Conservation (phyloP, 1,139 yeast genomes). For the Blastobotrys petasosporus region DNA sequence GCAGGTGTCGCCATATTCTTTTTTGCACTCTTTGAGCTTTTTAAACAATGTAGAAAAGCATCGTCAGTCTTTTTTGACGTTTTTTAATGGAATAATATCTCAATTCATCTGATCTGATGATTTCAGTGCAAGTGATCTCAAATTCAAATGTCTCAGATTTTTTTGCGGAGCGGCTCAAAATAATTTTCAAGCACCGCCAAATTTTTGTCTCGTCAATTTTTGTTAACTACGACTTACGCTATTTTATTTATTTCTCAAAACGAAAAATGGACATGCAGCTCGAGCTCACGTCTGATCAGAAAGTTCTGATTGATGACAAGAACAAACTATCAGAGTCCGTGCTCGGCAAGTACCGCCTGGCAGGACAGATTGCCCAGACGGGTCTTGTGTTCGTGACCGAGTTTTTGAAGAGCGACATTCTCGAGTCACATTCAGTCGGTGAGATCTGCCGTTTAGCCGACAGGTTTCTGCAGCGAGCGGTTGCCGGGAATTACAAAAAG, state of each 20-base stretch:
- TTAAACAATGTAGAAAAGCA: too few relatives aligned
- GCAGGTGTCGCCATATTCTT: slow-evolving; percentile 12
- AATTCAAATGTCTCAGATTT: background rate
- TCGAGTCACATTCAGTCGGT: slow-evolving; percentile 45
- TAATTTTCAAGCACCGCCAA: too few relatives aligned
- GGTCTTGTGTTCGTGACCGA: slow-evolving; percentile 61
- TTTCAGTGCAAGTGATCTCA: too few relatives aligned
- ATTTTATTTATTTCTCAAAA: background rate
- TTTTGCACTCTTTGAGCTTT: too few relatives aligned
- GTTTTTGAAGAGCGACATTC: slow-evolving; percentile 55
- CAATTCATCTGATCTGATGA: too few relatives aligned
- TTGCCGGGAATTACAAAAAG: slow-evolving; percentile 26
- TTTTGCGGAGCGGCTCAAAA: background rate
- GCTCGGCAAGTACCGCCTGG: slow-evolving; percentile 76
- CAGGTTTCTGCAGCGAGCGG: slow-evolving; percentile 46
- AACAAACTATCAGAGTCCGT: slow-evolving; percentile 59
- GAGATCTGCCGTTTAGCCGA: slow-evolving; percentile 82
- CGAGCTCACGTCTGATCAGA: slow-evolving; percentile 41
- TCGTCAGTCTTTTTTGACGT: too few relatives aligned
- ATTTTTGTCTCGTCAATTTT: slow-evolving; percentile 1
- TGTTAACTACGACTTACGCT: background rate
- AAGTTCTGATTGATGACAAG: slow-evolving; percentile 61
- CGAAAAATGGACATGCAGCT: slow-evolving; percentile 18
- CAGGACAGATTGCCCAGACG: slow-evolving; percentile 90
- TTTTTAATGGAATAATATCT: too few relatives aligned